Evolutionary conservation across 306 rosid species (phyloP), one percentile per base, ranked within the genome.

Genomic region (Carpinus viminea): DNA sequence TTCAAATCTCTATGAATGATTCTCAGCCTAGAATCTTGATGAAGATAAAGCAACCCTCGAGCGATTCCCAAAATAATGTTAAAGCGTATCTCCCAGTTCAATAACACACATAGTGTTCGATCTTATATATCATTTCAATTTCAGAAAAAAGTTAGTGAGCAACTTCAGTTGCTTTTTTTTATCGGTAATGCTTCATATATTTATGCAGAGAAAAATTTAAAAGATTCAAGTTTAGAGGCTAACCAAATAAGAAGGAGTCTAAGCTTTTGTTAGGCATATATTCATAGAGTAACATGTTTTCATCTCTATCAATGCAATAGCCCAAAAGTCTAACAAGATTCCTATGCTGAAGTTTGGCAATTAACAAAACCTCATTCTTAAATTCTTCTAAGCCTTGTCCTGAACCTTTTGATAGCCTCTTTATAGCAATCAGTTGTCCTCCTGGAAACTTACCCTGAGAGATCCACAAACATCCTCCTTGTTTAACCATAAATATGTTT

Each of bases 21-120:
- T 68, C n/a, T 71, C 76, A 79, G 11, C 17, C 83, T 79, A 3
- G 80, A 79, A 61, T 83, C 72, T 61, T 79, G 76, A n/a, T 83
- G 87, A 6, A 79, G 68, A 79, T 83, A 83, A 55, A 75, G 77
- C 36, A 76, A 5, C 6, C 78, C 83, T 64, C 79, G 77, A 61
- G 65, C 79, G 0, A 65, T 36, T 78, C 81, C 81, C 59, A 78
- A 17, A 10, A 78, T 78, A 36, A 78, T 78, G 8, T 70, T 48
- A 59, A 78, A 78, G 26, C 81, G 76, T 38, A 43, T 70, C 20
- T 78, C 16, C 81, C 81, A 78, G 9, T 70, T 47, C 48, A 78
- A 55, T 28, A 78, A 11, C 60, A 78, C 61, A 13, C 81, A 70
- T 45, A 47, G 51, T 7, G 64, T 70, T 31, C 62, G 72, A 76